These are phyloP conservation scores for Stenogyne calaminthoides DNA, from an alignment of 305 asterid genomes.

Conservation along the genomic window DNA sequence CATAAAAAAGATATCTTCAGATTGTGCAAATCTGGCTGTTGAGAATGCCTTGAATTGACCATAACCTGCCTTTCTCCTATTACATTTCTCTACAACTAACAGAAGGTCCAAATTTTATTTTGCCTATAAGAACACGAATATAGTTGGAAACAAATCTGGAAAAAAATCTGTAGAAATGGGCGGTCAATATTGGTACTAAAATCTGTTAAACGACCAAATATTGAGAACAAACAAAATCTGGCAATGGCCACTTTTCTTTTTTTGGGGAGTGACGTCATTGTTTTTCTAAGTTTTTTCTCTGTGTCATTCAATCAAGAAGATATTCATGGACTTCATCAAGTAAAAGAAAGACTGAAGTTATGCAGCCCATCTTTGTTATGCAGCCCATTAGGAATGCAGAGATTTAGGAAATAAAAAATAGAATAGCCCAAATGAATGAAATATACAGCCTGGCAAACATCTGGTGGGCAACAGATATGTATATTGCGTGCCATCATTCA, in stretches of 20 bases:
- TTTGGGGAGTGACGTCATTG: no score
- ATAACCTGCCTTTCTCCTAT: no score
- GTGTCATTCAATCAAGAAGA: neutral
- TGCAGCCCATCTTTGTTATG: constrained; percentile 15
- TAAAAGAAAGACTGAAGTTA: neutral
- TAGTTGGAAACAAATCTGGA: no score
- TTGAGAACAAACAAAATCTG: no score
- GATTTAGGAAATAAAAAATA: neutral
- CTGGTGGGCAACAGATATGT: neutral
- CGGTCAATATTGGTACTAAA: no score
- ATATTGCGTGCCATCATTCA: constrained; percentile 23
- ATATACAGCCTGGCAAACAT: neutral
- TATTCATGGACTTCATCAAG: constrained; percentile 25
- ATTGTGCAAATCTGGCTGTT: neutral
- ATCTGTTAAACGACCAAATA: no score
- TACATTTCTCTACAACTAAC: no score
- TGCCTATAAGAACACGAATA: no score
- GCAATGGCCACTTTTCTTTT: neutral
- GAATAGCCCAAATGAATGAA: neutral
- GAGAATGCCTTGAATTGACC: no score
- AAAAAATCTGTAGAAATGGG: no score
- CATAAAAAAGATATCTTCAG: no score
- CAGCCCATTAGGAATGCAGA: constrained; percentile 24
- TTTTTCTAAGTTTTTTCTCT: neutral
- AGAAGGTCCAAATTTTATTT: no score